Base-by-base conservation (phyloP, 305 asterid species). In the Fraxinus latifolia region DNA sequence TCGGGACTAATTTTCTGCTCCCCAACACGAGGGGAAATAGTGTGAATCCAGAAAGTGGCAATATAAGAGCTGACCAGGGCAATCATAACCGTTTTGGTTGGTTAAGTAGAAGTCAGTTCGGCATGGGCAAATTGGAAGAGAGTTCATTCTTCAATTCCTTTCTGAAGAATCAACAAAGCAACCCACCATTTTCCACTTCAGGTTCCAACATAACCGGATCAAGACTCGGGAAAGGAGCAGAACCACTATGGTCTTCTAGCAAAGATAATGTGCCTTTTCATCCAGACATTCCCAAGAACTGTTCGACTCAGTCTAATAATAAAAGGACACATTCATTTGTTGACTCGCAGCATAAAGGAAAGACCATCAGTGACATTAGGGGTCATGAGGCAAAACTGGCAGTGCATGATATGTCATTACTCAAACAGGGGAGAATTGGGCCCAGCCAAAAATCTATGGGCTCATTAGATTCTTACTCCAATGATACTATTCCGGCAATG, bases 401-500 rank as follows among this genome's bases (percentile, higher is more conserved):
- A 7, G 77, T 80, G 72, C 83, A 78, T 15, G 83, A 80, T 83
- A 82, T 78, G 67, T 77, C 84, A 76, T 70, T 81, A 34, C 44
- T 82, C 25, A 88, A 84, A 80, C 84, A 85, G 25, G 87, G 84
- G 65, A 82, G 79, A 65, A 73, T 79, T 1, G 85, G 78, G 32
- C 47, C 82, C 27, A 80, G 34, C 74, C 80, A 78, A 15, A 84
- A 85, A 37, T 78, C 88, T n/a, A 42, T 33, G 3, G 91, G 87
- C 7, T 83, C 93, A 12, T 73, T 84, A 39, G 95, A 91, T 83
- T 78, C 90, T 78, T 90, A 90, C 77, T 80, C 87, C 9, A 92
- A 93, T 12, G 96, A 92, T 32, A 86, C 91, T 17, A 94, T 92
- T 84, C 98, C 96, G 7, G 97, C 97, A 25, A 85, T 94, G 96